Base-by-base conservation (phyloP, 768 basidiomycete species). In the Tricholoma bakamatsutake region DNA sequence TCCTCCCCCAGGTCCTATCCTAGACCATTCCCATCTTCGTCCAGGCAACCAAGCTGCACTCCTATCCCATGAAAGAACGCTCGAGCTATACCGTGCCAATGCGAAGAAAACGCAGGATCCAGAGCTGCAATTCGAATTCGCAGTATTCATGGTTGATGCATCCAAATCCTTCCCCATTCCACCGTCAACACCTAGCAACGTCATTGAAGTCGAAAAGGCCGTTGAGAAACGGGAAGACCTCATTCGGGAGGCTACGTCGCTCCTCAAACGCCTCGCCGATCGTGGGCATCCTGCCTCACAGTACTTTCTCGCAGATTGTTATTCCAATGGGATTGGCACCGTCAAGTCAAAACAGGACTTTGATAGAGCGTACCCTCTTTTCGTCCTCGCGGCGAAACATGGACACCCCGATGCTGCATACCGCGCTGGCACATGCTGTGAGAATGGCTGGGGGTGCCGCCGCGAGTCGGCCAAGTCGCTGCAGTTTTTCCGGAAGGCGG, bases 81-180 rank as follows among this genome's bases (percentile, higher is more conserved):
- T 99, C 57, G 94, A 98, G 70, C 85, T 97, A 59, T 99, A 99
- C 76, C 90, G 97, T 47, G 85, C 88, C 43, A 99, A 99, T 71
- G 97, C 96, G 31, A 97, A 96, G 76, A 98, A 98, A 75, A 97
- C 95, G 0, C 93, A 97, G 74, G 93, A 98, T 69, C 95, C 96
- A 0, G 93, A 98, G 65, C 76, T 98, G 54, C 95, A 96, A 68
- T 98, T 94, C 76, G 97, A 99, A 69, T 98, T 99, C 62, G 93
- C 96, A 39, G 92, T 95, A 8, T 98, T 98, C 79, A 94, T 98
- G 90, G 89, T 99, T 67, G 97, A 98, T 66, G 93, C 95, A 49
- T 90, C 93, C 49, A 97, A 96, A 71, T 84, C 88, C 2, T 82
- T 93, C 68, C 87, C 88, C 40, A 85, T 90, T 55, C 90, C 91